Conservation (phyloP, 2,329 filamentous ascomycete species). For the Aspergillus tubingensis region DNA sequence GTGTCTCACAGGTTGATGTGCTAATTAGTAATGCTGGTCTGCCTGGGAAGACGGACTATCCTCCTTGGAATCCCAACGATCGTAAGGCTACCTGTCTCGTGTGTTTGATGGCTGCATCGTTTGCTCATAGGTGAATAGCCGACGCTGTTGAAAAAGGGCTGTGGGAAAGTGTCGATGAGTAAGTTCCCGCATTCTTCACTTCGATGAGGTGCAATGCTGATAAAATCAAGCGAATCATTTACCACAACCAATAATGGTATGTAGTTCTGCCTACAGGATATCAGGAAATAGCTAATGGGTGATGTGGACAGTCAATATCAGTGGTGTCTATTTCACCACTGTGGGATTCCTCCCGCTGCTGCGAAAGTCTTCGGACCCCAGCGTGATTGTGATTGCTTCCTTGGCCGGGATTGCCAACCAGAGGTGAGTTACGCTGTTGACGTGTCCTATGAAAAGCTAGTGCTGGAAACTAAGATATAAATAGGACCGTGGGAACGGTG, state of each 20-base stretch:
- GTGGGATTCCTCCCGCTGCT: background rate
- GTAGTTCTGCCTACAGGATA: background rate
- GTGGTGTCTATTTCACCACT: background rate
- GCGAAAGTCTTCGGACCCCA: background rate
- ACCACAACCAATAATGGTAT: background rate
- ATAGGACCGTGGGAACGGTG: background rate
- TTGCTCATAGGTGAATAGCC: background rate
- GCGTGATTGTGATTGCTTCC: background rate
- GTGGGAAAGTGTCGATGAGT: background rate
- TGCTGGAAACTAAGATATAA: background rate
- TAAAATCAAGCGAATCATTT: background rate
- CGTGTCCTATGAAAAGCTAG: no score
- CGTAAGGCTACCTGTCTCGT: background rate
- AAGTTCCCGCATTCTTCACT: background rate
- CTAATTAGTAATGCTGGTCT: background rate
- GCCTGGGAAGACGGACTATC: background rate
- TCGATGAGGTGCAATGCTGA: background rate
- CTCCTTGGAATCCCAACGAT: background rate
- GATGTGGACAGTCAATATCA: background rate
- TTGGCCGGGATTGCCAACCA: background rate
- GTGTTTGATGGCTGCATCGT: background rate
- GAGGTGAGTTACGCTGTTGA: background rate
- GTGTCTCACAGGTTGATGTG: background rate
- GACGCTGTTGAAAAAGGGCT: background rate
- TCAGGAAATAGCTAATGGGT: accelerated